phyloP scores from a whole-genome alignment of 768 basidiomycete species.

The Saitozyma sp. region DNA sequence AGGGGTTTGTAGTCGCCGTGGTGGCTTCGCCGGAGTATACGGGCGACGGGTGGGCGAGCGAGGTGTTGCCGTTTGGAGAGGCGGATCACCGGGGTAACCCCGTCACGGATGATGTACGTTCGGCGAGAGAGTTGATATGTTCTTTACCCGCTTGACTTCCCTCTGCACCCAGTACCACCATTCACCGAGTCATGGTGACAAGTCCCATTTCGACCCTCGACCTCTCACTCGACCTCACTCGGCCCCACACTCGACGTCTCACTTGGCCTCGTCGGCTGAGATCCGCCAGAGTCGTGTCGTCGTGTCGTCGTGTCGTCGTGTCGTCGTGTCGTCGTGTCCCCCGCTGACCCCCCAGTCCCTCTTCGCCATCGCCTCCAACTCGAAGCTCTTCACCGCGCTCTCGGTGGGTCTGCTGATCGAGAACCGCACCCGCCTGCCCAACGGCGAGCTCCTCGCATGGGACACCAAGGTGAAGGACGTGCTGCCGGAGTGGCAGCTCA shows the following conservation, averaged over 20 bases:
- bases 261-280: neutral
- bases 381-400: constrained; percentile 43
- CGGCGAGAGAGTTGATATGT: too few relatives aligned
- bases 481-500: constrained; percentile 35
- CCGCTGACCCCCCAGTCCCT: neutral
- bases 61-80: neutral
- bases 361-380: constrained; percentile 42
- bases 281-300: neutral
- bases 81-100: neutral
- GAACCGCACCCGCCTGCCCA: constrained; percentile 22
- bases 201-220: too few relatives aligned
- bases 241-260: too few relatives aligned
- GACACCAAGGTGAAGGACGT: constrained; percentile 41
- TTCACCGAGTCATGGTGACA: too few relatives aligned
- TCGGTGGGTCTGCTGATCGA: constrained; percentile 37
- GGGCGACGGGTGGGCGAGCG: neutral
- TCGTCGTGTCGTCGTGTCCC: too few relatives aligned
- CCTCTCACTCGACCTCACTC: too few relatives aligned
- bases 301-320: too few relatives aligned
- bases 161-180: too few relatives aligned
- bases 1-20: neutral
- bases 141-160: too few relatives aligned
- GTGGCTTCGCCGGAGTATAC: neutral
- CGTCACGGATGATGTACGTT: neutral
- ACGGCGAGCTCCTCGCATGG: constrained; percentile 26